phyloP scores from a whole-genome alignment of 208 protist species.

The Leishmania guyanensis region DNA sequence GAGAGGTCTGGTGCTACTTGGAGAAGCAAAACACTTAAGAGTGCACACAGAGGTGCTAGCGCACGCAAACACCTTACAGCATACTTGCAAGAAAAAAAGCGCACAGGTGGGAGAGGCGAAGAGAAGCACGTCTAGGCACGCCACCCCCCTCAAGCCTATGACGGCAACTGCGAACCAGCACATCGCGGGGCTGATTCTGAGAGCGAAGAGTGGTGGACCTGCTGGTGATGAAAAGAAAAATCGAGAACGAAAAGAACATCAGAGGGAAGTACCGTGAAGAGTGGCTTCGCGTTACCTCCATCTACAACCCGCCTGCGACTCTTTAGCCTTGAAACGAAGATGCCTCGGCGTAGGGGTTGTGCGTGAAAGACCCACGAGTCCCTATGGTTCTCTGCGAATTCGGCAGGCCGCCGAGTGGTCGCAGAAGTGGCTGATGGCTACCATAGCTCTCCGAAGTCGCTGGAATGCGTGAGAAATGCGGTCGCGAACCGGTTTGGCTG shows the following conservation, averaged over 20 bases:
- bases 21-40: background rate
- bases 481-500: background rate
- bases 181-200: background rate
- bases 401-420: conserved; percentile 16
- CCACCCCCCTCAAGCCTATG: background rate
- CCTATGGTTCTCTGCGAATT: conserved; percentile 12
- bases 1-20: background rate
- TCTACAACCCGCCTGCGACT: too few species aligned
- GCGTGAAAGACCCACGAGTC: conserved; percentile 42
- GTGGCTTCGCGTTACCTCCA: too few species aligned
- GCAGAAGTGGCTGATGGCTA: conserved; percentile 29
- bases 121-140: background rate
- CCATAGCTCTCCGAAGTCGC: conserved; percentile 5
- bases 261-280: background rate
- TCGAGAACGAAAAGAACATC: background rate
- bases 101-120: background rate
- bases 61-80: background rate
- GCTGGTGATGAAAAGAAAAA: background rate
- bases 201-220: too few species aligned
- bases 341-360: conserved; percentile 81
- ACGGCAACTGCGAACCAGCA: background rate
- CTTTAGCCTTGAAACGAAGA: conserved; percentile 43
- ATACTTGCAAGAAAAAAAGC: background rate
- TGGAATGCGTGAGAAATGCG: background rate
- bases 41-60: background rate